These are phyloP conservation scores for Aureobasidium sp. DNA, from an alignment of 2,329 filamentous ascomycete genomes.

Conservation along the genomic window DNA sequence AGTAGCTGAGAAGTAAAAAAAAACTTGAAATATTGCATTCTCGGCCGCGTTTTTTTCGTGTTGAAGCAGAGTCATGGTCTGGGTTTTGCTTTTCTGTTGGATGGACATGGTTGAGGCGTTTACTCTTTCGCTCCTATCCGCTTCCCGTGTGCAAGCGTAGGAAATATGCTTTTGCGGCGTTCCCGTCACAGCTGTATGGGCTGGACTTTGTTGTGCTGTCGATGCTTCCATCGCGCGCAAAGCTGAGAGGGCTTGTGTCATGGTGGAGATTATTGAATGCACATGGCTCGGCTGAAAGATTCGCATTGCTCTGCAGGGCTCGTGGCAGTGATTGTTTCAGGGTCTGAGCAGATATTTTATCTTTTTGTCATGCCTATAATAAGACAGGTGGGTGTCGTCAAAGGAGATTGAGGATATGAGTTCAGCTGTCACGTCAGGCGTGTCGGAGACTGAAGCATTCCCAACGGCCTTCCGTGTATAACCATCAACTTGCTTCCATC, in stretches of 20 bases:
- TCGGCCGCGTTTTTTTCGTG: neutral
- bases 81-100: neutral
- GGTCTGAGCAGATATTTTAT: neutral
- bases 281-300: slow-evolving; percentile 1
- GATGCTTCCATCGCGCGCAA: neutral
- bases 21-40: neutral
- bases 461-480: slow-evolving; percentile 4
- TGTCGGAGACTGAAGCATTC: neutral
- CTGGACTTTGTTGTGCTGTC: neutral
- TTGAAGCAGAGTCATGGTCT: slow-evolving; percentile 5
- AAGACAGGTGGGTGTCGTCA: neutral
- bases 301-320: neutral
- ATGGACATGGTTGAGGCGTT: neutral
- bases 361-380: slow-evolving; percentile 7
- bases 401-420: neutral
- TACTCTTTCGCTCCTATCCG: neutral
- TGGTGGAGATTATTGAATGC: neutral
- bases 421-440: neutral
- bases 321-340: neutral
- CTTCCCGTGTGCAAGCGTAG: neutral
- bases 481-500: neutral
- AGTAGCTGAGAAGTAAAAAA: neutral
- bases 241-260: neutral
- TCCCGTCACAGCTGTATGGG: neutral
- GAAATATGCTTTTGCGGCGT: slow-evolving; percentile 1